Conservation (phyloP, 169 alveolate species). For the Haemoproteus tartakovskyi region DNA sequence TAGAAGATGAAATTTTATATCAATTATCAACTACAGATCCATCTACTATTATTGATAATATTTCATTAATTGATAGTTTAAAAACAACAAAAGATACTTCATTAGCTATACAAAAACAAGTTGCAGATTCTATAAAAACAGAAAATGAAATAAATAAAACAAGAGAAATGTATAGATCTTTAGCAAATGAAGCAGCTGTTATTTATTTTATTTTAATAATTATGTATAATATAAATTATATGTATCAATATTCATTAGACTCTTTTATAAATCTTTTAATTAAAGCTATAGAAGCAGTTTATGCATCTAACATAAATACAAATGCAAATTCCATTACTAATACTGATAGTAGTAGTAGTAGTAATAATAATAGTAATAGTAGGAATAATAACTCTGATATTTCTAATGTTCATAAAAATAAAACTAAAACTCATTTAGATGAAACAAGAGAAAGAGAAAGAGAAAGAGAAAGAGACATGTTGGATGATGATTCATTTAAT, state of each 20-base stretch:
- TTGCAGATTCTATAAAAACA: conserved; percentile 83
- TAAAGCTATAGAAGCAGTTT: conserved; percentile 76
- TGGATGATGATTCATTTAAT: background rate
- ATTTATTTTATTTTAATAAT: conserved; percentile 92
- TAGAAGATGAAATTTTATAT: conserved; percentile 90
- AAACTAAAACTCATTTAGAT: too few species aligned
- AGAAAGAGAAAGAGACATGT: background rate
- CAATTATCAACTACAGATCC: conserved; percentile 95
- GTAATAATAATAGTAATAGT: conserved; percentile 83
- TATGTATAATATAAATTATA: conserved; percentile 91
- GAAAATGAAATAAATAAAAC: conserved; percentile 90
- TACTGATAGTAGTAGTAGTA: conserved; percentile 84
- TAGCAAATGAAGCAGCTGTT: conserved; percentile 95
- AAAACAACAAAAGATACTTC: conserved; percentile 92
- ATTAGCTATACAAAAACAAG: conserved; percentile 87
- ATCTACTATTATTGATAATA: conserved; percentile 90
- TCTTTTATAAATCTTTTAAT: conserved; percentile 88
- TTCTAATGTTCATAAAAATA: conserved; percentile 61
- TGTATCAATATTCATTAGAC: conserved; percentile 96
- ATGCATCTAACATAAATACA: conserved; percentile 67
- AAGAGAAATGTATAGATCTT: conserved; percentile 94
- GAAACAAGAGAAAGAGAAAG: too few species aligned
- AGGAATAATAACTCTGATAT: conserved; percentile 81
- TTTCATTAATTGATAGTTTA: conserved; percentile 88
- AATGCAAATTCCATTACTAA: background rate